phyloP scores from a whole-genome alignment of 1,284 basidiomycete genomes.

The Pyrrhoderma noxium region DNA sequence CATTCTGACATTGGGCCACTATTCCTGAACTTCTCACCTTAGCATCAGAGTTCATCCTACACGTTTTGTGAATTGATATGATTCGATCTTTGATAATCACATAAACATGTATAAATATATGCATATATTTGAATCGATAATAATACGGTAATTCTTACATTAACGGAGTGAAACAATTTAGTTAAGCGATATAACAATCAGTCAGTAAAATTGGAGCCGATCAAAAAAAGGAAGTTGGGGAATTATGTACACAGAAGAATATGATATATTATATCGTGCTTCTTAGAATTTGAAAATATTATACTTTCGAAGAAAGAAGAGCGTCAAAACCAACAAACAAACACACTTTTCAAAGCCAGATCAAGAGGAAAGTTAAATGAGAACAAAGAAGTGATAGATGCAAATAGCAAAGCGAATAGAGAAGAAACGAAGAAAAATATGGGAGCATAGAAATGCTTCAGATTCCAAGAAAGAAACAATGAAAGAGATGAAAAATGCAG shows the following conservation, averaged over 20 bases:
- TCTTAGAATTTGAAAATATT: not conserved
- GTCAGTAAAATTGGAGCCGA: not conserved
- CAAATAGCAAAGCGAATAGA: not conserved
- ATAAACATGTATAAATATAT: not conserved
- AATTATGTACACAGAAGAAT: not conserved
- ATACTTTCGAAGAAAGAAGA: not conserved
- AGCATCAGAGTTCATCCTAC: too few relatives aligned
- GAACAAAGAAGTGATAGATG: not conserved
- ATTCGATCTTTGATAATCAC: not conserved
- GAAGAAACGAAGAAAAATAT: not conserved
- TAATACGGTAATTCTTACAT: not conserved
- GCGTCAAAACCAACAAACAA: not conserved
- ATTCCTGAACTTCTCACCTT: too few relatives aligned
- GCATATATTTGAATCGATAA: not conserved
- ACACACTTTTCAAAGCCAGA: not conserved
- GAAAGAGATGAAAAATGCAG: not conserved
- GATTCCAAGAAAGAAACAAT: not conserved
- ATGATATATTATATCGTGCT: not conserved
- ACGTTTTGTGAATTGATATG: too few relatives aligned
- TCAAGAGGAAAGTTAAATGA: constrained; percentile 8
- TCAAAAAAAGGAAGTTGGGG: not conserved
- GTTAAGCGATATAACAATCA: not conserved
- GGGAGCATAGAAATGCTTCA: constrained; percentile 4
- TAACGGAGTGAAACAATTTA: not conserved
- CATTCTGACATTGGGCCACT: too few relatives aligned